Base-by-base conservation (phyloP, 371 early-diverging fungal species). In the Mucor saturninus region DNA sequence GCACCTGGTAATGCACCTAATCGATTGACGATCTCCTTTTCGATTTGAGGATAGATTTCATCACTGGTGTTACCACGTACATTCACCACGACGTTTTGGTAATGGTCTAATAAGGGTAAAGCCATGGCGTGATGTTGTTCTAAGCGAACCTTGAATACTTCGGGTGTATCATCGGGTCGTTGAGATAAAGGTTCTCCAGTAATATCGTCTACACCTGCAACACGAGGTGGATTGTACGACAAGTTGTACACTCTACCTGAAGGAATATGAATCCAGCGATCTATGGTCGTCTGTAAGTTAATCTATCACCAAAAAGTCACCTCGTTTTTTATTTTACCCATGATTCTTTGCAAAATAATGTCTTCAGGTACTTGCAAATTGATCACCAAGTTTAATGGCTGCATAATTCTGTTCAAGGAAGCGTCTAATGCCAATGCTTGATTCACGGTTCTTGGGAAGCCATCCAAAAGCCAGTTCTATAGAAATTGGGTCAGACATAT, bases 241-340 rank as follows among this genome's bases (percentile, higher is more conserved):
- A 93, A 65, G 68, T 97, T 95, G 75, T 98, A 98, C 13, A 95
- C 94, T 15, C 98, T 85, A 4, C 98, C 98, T 14, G 92, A 93
- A 15, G 94, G 90, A 48, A 93, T 86, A 67, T 97, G 97, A 43
- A 97, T 91, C 91, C 95, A 97, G 35, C 97, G 91, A 80, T 95
- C 94, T 86, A 79, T 51, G 35, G 21, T 21, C 21, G 21, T 21
- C 30, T 43, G 39, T 10, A 42, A 49, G 42, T 37, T 60, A 56
- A 7, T 8, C n/a, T n/a, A 49, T 10, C 15, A 43, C 4, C 13
- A n/a, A 49, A 49, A 49, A 49, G 29, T 14, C 2, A 49, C 21
- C 5, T 5, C 5, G 45, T 45, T 6, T 38, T 0, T 43, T 13
- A 5, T 48, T 14, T 37, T 69, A 88, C 90, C 92, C 81, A 89